A percentile compares a stretch with the other conserved stretches of the same genome.
Evolutionary conservation across 257 asterid genomes (phyloP).

Genomic region (Solanum arcanum): DNA sequence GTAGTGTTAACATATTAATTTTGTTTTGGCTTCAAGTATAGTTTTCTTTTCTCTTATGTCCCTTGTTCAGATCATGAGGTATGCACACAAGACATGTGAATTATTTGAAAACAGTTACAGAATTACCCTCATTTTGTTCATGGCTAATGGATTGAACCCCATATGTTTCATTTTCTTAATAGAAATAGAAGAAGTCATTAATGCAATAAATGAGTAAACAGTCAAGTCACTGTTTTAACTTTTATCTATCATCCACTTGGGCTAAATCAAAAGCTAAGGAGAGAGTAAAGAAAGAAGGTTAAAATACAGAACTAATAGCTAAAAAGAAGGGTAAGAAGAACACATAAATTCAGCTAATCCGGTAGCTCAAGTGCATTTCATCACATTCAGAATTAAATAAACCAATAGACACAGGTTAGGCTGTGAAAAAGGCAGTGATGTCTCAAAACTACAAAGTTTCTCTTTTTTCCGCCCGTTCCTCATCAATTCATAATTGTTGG

Average conservation of each 20-base stretch:
- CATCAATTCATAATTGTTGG: background rate
- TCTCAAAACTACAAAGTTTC: background rate
- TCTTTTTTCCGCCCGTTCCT: background rate
- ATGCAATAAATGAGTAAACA: background rate
- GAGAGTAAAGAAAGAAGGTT: background rate
- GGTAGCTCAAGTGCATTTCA: background rate
- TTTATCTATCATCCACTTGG: background rate
- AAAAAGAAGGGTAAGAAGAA: background rate
- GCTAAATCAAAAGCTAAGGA: background rate
- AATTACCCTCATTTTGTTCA: background rate
- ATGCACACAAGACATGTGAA: background rate
- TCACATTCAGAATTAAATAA: background rate
- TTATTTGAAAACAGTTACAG: background rate
- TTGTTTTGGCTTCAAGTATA: background rate
- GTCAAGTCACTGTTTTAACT: background rate
- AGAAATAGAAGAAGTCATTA: background rate
- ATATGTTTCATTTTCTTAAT: background rate
- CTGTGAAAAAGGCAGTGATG: background rate
- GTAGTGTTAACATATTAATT: background rate
- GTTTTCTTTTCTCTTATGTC: background rate
- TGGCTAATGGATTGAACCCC: background rate
- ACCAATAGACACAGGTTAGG: background rate
- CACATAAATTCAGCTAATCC: background rate
- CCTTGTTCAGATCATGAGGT: background rate
- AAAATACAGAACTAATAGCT: background rate